Evolutionary conservation across 108 stramenopile genomes (phyloP), one percentile per base, ranked within the genome.

Genomic region (Cyclotella sp.): DNA sequence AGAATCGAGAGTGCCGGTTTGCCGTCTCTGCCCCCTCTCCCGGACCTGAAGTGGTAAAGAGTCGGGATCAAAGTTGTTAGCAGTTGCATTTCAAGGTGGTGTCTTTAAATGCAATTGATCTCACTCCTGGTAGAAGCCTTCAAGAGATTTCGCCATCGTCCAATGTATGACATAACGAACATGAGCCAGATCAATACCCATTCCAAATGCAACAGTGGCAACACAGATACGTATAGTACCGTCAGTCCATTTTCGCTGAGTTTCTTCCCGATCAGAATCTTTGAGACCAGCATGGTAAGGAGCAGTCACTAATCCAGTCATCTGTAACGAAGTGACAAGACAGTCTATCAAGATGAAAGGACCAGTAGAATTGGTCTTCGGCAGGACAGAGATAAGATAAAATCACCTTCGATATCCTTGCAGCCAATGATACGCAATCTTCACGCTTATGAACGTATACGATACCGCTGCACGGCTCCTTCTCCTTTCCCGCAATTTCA

Each of bases 371-470:
- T 30, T 19, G 49, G 47, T 16, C n/a, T 49, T 49, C 9, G n/a
- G 15, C 9, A 28, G 43, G 29, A 18, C 6, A 51, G 0, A 68
- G 26, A 7, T 49, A 43, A 66, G 1, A 58, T 15, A 29, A 64
- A 15, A 5, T 78, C 73, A 66, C 77, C 70, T 62, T 75, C 27
- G 58, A 63, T 83, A 68, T 64, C 34, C 28, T 61, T 21, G 67
- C 72, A 79, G 79, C 79, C 45, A 80, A 28, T n/a, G 63, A 70
- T 47, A 44, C 42, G 79, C 93, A 71, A 86, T 87, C 98, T 72
- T 90, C 89, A 54, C 95, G 86, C 72, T 97, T 96, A 73, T 98
- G 94, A 27, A 94, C 94, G 84, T 99, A 99, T 29, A 99, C 82
- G 62, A 99, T 96, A 34, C 98, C 98, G 63, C 86, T 86, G 68